Evolutionary conservation across 2,329 filamentous ascomycete genomes (phyloP), one percentile per base, ranked within the genome.

Genomic region (Rugonectria rugulosa): DNA sequence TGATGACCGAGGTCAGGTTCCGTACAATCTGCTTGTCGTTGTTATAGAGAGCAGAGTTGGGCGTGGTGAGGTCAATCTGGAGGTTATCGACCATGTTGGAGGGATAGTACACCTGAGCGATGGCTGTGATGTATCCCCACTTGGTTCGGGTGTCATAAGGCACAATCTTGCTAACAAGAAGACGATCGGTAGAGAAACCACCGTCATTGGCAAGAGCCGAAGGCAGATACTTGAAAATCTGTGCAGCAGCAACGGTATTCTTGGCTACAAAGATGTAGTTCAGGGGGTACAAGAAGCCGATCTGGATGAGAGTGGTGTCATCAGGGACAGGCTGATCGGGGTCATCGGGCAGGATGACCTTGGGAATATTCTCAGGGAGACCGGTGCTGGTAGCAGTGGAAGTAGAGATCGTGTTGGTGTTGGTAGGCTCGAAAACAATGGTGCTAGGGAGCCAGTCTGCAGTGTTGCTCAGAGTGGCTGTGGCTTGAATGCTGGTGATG

Each of bases 251-350:
- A 61, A 88, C 81, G 12, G 86, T 80, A 59, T 89, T 86, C 19
- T 78, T 79, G 10, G 89, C 87, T 23, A 98, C 90, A 70, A 96
- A 97, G 8, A 83, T 77, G 73, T 95, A 99, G 77, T 96, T 94
- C 64, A 96, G 82, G 2, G 85, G 83, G 68, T 87, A 89, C 47
- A 85, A 79, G 81, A 98, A 97, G 27, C 90, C 95, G 60, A 98
- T 82, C 71, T 97, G 92, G 64, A 97, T 88, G 64, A 90, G 75
- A 4, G 85, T 86, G 1, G 84, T 86, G 63, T 90, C 89, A 4
- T 80, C 75, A 0, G 91, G 89, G 15, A 80, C 72, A 5, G 76
- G 56, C 9, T 71, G 64, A 17, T 80, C 78, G 43, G 83, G 80
- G 52, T 83, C 80, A 34, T 86, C 83, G 8, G 92, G 91, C 23